Conservation (phyloP, 2,329 filamentous ascomycete genomes). For the Ophiostoma ips region DNA sequence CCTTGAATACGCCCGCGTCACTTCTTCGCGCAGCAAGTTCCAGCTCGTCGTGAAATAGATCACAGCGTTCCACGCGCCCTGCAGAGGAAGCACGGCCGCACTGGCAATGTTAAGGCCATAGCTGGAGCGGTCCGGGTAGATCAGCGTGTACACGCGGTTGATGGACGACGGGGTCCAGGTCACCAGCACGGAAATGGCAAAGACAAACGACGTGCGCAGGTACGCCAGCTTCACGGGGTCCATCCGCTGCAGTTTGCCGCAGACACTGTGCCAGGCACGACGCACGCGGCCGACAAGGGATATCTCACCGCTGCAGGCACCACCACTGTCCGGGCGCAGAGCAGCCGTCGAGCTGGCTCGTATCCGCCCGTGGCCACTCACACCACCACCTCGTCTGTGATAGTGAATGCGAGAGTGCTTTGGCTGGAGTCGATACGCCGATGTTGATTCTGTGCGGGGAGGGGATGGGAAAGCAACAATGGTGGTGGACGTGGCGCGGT, state of each 20-base stretch:
- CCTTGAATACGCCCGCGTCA: background rate
- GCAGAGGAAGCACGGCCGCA: slow-evolving; percentile 59
- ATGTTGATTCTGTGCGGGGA: background rate
- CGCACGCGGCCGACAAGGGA: background rate
- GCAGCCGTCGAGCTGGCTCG: background rate
- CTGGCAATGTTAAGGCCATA: slow-evolving; percentile 57
- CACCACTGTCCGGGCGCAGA: background rate
- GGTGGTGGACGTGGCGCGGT: slow-evolving; percentile 8
- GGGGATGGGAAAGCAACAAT: slow-evolving; percentile 6
- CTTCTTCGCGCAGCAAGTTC: slow-evolving; percentile 21
- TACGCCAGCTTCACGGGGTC: slow-evolving; percentile 49
- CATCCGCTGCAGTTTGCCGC: slow-evolving; percentile 24
- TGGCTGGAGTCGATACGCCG: slow-evolving; percentile 1
- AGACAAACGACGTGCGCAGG: slow-evolving; percentile 46
- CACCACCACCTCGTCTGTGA: no score
- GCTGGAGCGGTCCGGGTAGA: slow-evolving; percentile 35
- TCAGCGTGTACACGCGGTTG: slow-evolving; percentile 59
- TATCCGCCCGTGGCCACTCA: background rate
- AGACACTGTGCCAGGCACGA: slow-evolving; percentile 16
- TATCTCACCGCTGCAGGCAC: background rate
- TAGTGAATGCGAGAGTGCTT: background rate
- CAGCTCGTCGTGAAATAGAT: slow-evolving; percentile 60
- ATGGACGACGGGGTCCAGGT: slow-evolving; percentile 55
- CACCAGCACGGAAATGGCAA: slow-evolving; percentile 45
- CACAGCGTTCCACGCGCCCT: slow-evolving; percentile 68